Evolutionary conservation across 2,329 filamentous ascomycete species (phyloP), one percentile per base, ranked within the genome.

Genomic region (Fusarium scirpi): DNA sequence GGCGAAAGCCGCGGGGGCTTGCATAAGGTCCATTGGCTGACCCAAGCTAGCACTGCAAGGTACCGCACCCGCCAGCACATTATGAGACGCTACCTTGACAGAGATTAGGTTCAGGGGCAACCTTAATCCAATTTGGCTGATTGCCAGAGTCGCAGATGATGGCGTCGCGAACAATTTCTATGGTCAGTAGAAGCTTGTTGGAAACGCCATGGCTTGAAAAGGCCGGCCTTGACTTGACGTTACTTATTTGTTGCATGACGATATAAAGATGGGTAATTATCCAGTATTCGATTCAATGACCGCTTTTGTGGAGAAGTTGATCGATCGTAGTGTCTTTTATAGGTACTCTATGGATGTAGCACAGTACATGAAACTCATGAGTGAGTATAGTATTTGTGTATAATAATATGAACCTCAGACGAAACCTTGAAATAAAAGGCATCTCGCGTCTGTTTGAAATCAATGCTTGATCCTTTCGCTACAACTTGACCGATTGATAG

Each of bases 391-490:
- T 38, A 34, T 34, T 34, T 18, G 41, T 18, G 25, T 40, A 59
- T 46, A 32, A 40, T 25, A 44, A 27, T n/a, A 38, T 38, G 34
- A 15, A 45, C 10, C 20, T 18, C 40, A 51, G 34, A 32, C 41
- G 46, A 13, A 46, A 20, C 34, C 40, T 46, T 67, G 18, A 58
- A 58, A 69, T 71, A 62, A 70, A 53, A 63, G 44, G 38, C 25
- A 70, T 71, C 34, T 70, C 67, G 67, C 54, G 43, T 70, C 67
- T 43, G 68, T 70, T 70, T 69, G 63, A 55, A 51, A 58, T 25
- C 30, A 44, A 51, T 65, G 38, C 54, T 53, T 56, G 22, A 61
- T 52, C 53, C 54, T 59, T 68, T 49, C 45, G 25, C 45, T 62
- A 34, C 13, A 48, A 45, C 40, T 49, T 46, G 20, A 32, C 44